Evolutionary conservation across 2,329 filamentous ascomycete genomes (phyloP), one percentile per base, ranked within the genome.

Genomic region (Fulvia fulva): DNA sequence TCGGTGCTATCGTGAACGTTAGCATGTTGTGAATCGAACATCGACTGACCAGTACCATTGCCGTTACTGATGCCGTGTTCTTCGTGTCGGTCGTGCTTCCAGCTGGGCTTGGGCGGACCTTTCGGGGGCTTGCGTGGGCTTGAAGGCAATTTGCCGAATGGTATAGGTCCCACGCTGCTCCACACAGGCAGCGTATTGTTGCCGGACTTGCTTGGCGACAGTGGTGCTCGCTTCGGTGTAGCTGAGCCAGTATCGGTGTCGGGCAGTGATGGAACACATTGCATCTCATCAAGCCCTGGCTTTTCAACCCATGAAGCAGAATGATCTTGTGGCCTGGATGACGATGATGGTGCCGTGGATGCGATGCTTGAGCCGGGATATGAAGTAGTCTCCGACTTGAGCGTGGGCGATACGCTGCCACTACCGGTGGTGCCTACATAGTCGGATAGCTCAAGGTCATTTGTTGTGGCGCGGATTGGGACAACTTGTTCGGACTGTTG

Each of bases 141-240:
- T 16, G 34, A n/a, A 11, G 59, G 54, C 5, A 57, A 47, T n/a
- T 59, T 44, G 14, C 63, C 68, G 47, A 72, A 73, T 1, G 72
- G 72, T 32, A 72, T 73, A 1, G 62, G 55, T 7, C 71, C 69
- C 6, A 68, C 73, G 55, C 67, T 69, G 28, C 58, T 71, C 55
- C 64, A 71, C 8, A 67, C 58, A 1, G 69, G 69, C 11, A 71
- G 51, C 22, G 60, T 28, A 7, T 52, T 53, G 55, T 53, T 6
- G 52, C n/a, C 5, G 51, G 51, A 7, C 46, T 43, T 21, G 47
- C n/a, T 32, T 14, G 44, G 46, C 14, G 44, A 16, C 6, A 43
- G 23, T 21, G 53, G 32, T 37, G 32, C 28, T 32, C 49, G 49
- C 28, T 51, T 37, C 9, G 49, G 5, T 11, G 28, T 23, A 5